These are phyloP conservation scores for Rhizopogon vinicolor DNA, from an alignment of 768 basidiomycete genomes.

Conservation along the genomic window DNA sequence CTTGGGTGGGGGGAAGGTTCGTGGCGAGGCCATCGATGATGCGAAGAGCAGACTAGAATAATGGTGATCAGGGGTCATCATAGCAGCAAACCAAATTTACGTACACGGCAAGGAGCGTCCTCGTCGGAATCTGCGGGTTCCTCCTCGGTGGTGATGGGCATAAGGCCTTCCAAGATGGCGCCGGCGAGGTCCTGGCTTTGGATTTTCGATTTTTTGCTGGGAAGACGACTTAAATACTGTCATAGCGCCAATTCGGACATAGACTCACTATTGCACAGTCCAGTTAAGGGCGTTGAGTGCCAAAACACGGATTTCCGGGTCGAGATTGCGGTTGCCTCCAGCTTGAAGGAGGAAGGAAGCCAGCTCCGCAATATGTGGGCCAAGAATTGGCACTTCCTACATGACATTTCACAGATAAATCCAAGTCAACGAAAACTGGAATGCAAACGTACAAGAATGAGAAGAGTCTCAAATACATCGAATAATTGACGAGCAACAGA, in stretches of 20 bases:
- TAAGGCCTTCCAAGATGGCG: conserved; percentile 83
- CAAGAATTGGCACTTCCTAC: conserved; percentile 91
- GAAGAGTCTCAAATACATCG: conserved; percentile 92
- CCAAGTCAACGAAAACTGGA: not conserved
- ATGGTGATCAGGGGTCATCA: conserved; percentile 5
- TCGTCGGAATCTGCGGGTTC: conserved; percentile 94
- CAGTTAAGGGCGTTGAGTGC: conserved; percentile 92
- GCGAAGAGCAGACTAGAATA: conserved; percentile 78
- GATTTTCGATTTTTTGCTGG: conserved; percentile 93
- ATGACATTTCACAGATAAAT: conserved; percentile 6
- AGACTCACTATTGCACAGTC: conserved; percentile 89
- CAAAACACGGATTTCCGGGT: conserved; percentile 80
- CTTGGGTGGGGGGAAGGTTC: conserved; percentile 88
- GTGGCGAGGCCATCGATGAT: conserved; percentile 92
- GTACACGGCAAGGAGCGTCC: conserved; percentile 85
- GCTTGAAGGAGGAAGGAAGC: conserved; percentile 84
- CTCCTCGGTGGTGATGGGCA: conserved; percentile 91
- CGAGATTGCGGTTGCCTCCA: conserved; percentile 73
- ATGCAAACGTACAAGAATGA: conserved; percentile 67
- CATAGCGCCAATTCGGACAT: not conserved
- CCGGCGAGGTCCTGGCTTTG: conserved; percentile 81
- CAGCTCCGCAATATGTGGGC: conserved; percentile 82
- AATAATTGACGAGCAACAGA: conserved; percentile 82
- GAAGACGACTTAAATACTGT: conserved; percentile 7
- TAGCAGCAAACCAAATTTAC: conserved; percentile 18